A percentile compares a stretch with the other conserved stretches of the same genome.
phyloP scores from a whole-genome alignment of 2,329 filamentous ascomycete genomes.

The Venturia carpophila region DNA sequence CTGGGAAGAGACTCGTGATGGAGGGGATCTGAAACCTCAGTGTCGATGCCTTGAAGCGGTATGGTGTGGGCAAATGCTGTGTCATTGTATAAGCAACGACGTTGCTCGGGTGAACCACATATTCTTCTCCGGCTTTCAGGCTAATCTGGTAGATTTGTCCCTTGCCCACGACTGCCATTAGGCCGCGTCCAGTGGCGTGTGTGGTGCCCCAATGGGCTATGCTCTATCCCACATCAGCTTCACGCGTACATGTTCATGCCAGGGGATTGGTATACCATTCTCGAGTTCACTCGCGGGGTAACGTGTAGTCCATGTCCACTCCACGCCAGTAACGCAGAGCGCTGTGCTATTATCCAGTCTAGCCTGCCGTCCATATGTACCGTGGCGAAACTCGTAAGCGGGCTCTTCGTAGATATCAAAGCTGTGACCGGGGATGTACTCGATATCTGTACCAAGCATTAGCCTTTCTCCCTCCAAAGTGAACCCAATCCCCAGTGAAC shows the following conservation, averaged over 20 bases:
- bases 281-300: slow-evolving; percentile 65
- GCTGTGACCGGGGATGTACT: slow-evolving; percentile 83
- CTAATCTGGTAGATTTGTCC: slow-evolving; percentile 85
- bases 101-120: slow-evolving; percentile 72
- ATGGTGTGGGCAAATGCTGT: slow-evolving; percentile 66
- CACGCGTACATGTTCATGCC: background rate
- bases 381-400: slow-evolving; percentile 77
- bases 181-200: slow-evolving; percentile 75
- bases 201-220: slow-evolving; percentile 89
- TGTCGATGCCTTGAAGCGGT: slow-evolving; percentile 72
- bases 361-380: slow-evolving; percentile 86
- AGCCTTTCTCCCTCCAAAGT: background rate
- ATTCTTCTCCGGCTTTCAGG: slow-evolving; percentile 75
- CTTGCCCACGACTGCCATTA: slow-evolving; percentile 75
- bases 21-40: slow-evolving; percentile 73
- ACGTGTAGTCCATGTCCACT: slow-evolving; percentile 79
- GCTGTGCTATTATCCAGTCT: slow-evolving; percentile 90
- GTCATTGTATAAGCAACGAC: slow-evolving; percentile 83
- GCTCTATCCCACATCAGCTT: slow-evolving; percentile 36
- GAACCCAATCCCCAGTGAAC: background rate
- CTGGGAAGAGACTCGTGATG: slow-evolving; percentile 56
- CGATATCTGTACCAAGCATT: slow-evolving; percentile 50
- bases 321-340: slow-evolving; percentile 88
- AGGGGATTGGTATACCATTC: slow-evolving; percentile 38
- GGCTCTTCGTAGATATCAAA: slow-evolving; percentile 78